Base-by-base conservation (phyloP, 2,329 filamentous ascomycete genomes). In the Fusarium nanum region DNA sequence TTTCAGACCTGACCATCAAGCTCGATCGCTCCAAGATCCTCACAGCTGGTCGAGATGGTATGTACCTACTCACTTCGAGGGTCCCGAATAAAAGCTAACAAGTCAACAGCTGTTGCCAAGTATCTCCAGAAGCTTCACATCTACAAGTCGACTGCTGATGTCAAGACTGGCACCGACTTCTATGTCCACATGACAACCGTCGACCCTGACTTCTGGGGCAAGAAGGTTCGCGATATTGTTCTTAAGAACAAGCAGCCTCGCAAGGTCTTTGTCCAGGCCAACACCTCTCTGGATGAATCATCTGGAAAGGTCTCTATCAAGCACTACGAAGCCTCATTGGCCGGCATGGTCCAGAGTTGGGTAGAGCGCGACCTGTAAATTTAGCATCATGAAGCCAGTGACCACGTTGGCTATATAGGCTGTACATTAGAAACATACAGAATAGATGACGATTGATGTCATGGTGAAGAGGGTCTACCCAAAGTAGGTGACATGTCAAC, bases 251-350 rank as follows among this genome's bases (percentile, higher is more conserved):
- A 93, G 83, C 91, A 92, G 81, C 92, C 92, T n/a, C 84, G 92
- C 64, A 94, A 94, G 84, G 91, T 98, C 46, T 98, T 97, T 82
- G 93, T 98, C 56, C 94, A 98, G 83, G 93, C 93, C 64, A 98
- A 97, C 80, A 98, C 95, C 1, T 86, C 90, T 60, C 77, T 96
- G 42, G 88, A 91, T 67, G 86, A 88, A 78, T 82, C 86, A 14
- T 88, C 86, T 1, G 93, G 92, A 60, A 87, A 90, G 78, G 92
- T 97, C 30, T 86, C 85, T 16, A 81, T 97, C 80, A 92, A 91
- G 82, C 93, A 98, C 82, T 98, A 98, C 80, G 93, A 97, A 73
- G 87, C 94, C 2, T 92, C 89, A 8, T 83, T 91, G 9, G 88
- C 92, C 79, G 94, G 94, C 8, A 90, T 98, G 84, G 91, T 97